Base-by-base conservation (phyloP, 768 basidiomycete genomes). In the Hygrocybe punicea region DNA sequence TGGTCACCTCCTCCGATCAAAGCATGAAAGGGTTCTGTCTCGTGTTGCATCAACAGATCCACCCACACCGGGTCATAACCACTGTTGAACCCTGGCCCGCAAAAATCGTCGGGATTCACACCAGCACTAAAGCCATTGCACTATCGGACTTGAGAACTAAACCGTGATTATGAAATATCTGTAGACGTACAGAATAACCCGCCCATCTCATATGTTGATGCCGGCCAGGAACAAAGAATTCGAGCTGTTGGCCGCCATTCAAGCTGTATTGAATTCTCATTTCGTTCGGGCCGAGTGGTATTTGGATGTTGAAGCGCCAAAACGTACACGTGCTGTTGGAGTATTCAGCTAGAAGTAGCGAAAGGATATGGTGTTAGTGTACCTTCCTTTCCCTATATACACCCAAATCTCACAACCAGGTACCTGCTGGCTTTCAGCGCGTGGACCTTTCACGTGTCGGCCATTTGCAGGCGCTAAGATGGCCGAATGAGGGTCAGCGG, bases 1-100 rank as follows among this genome's bases (percentile, higher is more conserved):
- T 96, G 94, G 69, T 96, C 93, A 10, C 94, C 93, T 17, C 96
- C 96, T 16, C 96, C 96, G 6, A 97, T 86, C 35, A 98, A 78
- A n/a, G 78, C 84, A 65, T 99, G 96, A 67, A 93, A 93, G 0
- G 96, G 94, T 56, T 76, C 74, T 64, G 84, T 81, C 2, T 81
- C 77, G 63, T 98, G 97, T 64, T 89, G 86, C 42, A 82, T 74
- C 23, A 98, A 81, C n/a, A 99, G 73, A 72, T 99, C 95, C 59
- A 85, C 79, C 96, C 96, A 99, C 10, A 98, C 83, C 6, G 92
- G 93, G 68, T 95, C 94, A 63, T 89, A 92, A 9, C 91, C 93
- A 49, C 75, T 85, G 60, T 80, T 84, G 65, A 85, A 95, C 0
- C 90, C 89, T 8, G 89, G 88, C 3, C 87, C 85, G 39, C 84